phyloP scores from a whole-genome alignment of 2,329 filamentous ascomycete genomes.

The Xylariales sp. region DNA sequence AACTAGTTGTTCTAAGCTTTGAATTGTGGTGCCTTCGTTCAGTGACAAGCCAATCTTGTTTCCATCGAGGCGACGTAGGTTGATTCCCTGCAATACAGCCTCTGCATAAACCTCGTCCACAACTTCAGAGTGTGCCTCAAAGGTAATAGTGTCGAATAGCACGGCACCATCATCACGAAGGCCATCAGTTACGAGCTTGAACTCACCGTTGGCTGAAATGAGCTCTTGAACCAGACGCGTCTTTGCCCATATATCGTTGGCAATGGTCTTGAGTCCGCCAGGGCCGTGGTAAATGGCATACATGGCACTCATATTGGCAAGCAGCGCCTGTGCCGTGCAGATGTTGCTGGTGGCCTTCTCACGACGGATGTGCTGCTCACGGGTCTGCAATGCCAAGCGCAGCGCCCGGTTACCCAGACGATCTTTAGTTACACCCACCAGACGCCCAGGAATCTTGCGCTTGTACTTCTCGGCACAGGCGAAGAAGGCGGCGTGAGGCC shows the following conservation, averaged over 20 bases:
- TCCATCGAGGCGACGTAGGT: too few relatives aligned
- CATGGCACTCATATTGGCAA: conserved; percentile 94
- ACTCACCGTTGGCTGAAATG: too few relatives aligned
- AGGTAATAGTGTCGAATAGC: conserved; percentile 59
- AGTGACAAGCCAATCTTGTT: too few relatives aligned
- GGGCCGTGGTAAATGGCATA: conserved; percentile 95
- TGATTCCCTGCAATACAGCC: too few relatives aligned
- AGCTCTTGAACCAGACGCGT: conserved; percentile 65
- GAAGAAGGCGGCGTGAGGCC: conserved; percentile 94
- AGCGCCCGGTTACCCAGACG: conserved; percentile 77
- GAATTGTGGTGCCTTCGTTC: too few relatives aligned
- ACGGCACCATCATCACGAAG: conserved; percentile 53
- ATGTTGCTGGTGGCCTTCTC: conserved; percentile 98
- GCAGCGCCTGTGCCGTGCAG: conserved; percentile 87
- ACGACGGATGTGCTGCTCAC: conserved; percentile 92
- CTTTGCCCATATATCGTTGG: conserved; percentile 69
- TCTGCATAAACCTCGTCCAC: too few relatives aligned
- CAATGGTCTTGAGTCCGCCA: conserved; percentile 77
- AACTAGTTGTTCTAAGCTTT: too few relatives aligned
- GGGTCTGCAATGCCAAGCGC: conserved; percentile 81
- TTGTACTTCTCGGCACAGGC: conserved; percentile 88
- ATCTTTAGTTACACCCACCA: conserved; percentile 91
- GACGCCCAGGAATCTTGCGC: conserved; percentile 85
- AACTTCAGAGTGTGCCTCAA: too few relatives aligned
- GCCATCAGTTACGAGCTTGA: too few relatives aligned